A percentile compares a stretch with the other conserved stretches of the same genome.
Conservation (phyloP, 176 grass and related monocot genomes). For the Puya raimondii region DNA sequence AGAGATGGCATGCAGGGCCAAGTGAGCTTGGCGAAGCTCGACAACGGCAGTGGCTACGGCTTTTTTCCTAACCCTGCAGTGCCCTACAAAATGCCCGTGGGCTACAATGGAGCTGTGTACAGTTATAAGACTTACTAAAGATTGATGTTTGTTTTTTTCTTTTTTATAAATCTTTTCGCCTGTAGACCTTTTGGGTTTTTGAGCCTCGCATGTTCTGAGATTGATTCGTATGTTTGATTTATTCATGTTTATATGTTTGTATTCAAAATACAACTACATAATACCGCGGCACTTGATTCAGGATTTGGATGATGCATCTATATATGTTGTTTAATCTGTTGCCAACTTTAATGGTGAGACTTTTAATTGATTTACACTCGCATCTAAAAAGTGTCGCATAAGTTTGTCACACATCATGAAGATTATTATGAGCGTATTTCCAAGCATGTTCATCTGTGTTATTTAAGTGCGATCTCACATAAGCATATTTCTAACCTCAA, state of each 20-base stretch:
- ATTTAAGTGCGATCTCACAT: too few relatives aligned
- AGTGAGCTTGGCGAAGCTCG: slow-evolving; percentile 23
- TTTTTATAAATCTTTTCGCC: not conserved
- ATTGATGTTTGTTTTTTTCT: not conserved
- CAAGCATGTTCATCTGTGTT: too few relatives aligned
- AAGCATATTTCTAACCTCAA: too few relatives aligned
- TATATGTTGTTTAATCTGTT: too few relatives aligned
- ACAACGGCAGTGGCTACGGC: not conserved
- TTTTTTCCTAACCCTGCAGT: slow-evolving; percentile 30
- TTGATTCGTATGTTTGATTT: not conserved
- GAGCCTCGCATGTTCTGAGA: slow-evolving; percentile 16
- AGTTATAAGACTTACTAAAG: slow-evolving; percentile 32
- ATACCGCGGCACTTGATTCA: too few relatives aligned
- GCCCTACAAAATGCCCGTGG: slow-evolving; percentile 41
- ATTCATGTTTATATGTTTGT: not conserved
- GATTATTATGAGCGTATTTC: too few relatives aligned
- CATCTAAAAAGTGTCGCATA: too few relatives aligned
- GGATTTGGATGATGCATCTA: too few relatives aligned
- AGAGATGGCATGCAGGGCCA: slow-evolving; percentile 59
- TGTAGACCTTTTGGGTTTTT: not conserved
- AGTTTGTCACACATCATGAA: too few relatives aligned
- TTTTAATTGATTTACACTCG: too few relatives aligned
- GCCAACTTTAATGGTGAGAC: too few relatives aligned
- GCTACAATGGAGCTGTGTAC: slow-evolving; percentile 35
- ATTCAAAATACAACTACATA: too few relatives aligned